Percentiles rank a stretch among this genome's conserved stretches.
These are phyloP conservation scores for Haplographium delicatum DNA, from an alignment of 495 filamentous ascomycete genomes.

Conservation along the genomic window DNA sequence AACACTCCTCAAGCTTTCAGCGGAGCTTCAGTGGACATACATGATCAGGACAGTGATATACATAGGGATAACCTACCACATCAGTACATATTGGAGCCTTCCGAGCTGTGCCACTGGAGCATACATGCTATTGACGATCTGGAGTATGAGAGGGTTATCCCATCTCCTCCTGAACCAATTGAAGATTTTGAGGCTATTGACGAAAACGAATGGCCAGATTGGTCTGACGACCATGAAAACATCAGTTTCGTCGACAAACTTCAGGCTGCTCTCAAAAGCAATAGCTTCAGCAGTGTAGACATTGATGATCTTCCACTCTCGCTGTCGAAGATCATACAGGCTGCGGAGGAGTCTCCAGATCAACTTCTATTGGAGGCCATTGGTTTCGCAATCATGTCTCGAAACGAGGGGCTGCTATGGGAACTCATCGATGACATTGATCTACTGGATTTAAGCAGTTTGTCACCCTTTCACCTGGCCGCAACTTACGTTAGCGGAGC, in stretches of 20 bases:
- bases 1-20: no score
- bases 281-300: constrained; percentile 28
- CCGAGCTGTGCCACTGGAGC: constrained; percentile 28
- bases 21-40: no score
- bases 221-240: constrained; percentile 13
- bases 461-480: constrained; percentile 37
- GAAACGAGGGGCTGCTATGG: constrained; percentile 24
- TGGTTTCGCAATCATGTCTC: constrained; percentile 36
- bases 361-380: constrained; percentile 31
- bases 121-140: constrained; percentile 15
- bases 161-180: constrained; percentile 10
- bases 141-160: neutral
- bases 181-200: constrained; percentile 21
- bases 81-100: constrained; percentile 14
- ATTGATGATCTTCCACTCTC: constrained; percentile 26
- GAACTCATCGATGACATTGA: constrained; percentile 8
- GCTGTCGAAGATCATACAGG: constrained; percentile 21
- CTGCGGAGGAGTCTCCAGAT: constrained; percentile 24
- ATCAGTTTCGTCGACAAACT: constrained; percentile 22
- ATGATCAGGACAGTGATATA: no score
- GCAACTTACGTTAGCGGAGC: constrained; percentile 34
- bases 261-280: constrained; percentile 26
- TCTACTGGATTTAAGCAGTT: constrained; percentile 2
- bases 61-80: no score
- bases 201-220: constrained; percentile 27